phyloP scores from a whole-genome alignment of 192 early-diverging fungal species.

The Phlyctochytrium planicorne region DNA sequence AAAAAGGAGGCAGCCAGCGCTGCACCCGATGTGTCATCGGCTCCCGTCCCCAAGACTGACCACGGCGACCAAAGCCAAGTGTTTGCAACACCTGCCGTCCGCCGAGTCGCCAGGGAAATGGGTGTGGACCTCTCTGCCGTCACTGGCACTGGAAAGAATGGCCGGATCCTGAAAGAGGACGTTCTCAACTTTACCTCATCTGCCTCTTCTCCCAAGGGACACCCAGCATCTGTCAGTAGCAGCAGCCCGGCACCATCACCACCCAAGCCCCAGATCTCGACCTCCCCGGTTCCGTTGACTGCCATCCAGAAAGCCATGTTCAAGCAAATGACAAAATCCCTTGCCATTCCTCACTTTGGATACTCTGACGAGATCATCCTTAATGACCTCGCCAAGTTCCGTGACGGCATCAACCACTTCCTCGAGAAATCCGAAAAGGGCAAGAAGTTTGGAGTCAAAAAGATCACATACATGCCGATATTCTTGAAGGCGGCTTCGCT shows the following conservation, averaged over 20 bases:
- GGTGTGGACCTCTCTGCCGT: conserved; percentile 72
- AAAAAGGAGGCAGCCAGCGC: neutral
- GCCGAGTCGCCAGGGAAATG: conserved; percentile 79
- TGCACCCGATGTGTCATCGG: neutral
- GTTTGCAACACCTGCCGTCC: conserved; percentile 87
- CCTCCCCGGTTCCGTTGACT: conserved; percentile 56
- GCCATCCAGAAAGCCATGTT: conserved; percentile 96
- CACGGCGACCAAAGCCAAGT: conserved; percentile 96
- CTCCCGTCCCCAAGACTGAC: conserved; percentile 87
- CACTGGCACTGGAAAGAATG: conserved; percentile 77
- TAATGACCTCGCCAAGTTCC: conserved; percentile 63
- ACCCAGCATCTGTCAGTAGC: neutral
- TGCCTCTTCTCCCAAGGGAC: neutral
- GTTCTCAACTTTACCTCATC: conserved; percentile 61
- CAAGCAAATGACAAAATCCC: conserved; percentile 89
- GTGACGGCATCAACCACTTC: conserved; percentile 64
- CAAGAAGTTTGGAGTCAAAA: conserved; percentile 52
- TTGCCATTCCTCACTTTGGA: conserved; percentile 91
- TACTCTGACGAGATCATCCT: conserved; percentile 88
- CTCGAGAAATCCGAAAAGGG: conserved; percentile 43
- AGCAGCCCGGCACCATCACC: conserved; percentile 9
- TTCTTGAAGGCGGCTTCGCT: conserved; percentile 88
- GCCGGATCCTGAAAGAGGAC: conserved; percentile 92
- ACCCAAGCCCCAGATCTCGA: neutral
- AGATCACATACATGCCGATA: conserved; percentile 93